Base-by-base conservation (phyloP, 345 rosid species). In the Excoecaria cochinchinensis region DNA sequence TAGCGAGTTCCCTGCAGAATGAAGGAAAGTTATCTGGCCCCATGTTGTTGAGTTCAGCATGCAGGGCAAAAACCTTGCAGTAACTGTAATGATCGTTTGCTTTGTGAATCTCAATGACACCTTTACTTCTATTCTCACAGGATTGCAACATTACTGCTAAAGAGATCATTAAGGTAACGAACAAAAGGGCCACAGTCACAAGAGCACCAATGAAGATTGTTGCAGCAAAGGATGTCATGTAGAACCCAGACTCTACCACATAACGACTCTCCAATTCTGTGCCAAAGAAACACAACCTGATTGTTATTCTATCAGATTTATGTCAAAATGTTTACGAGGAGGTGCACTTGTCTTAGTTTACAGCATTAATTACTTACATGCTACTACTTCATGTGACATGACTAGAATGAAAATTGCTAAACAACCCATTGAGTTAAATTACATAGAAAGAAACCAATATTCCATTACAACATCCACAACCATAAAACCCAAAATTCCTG, bases 201-300 rank as follows among this genome's bases (percentile, higher is more conserved):
- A 92, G 91, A 48, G 88, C 83, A 67, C 86, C 86, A 21, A 92
- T 77, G 81, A 92, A 90, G 82, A 92, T 84, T 17, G 89, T 84
- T 48, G 91, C 94, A 67, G 94, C 84, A 70, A 90, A 87, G 44
- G 97, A 87, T 73, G 93, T 82, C 94, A 94, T 87, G 79, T 85
- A 86, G 86, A 93, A 90, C 63, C 97, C 96, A 0, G 92, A 82
- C 64, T 92, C 98, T 44, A 84, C 77, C n/a, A 52, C 21, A 70
- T 81, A 81, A n/a, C 77, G 81, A 82, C 94, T 92, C 53, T 86
- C 89, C 73, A 82, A 39, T 72, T 88, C 98, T 82, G 87, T 78
- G 73, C 48, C 68, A 69, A 63, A 62, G n/a, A 67, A 77, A 42
- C 51, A n/a, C 17, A 17, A 15, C 3, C 53, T n/a, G 53, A 70